Evolutionary conservation across 2,329 filamentous ascomycete genomes (phyloP).

Genomic region (Aspergillus sp.): DNA sequence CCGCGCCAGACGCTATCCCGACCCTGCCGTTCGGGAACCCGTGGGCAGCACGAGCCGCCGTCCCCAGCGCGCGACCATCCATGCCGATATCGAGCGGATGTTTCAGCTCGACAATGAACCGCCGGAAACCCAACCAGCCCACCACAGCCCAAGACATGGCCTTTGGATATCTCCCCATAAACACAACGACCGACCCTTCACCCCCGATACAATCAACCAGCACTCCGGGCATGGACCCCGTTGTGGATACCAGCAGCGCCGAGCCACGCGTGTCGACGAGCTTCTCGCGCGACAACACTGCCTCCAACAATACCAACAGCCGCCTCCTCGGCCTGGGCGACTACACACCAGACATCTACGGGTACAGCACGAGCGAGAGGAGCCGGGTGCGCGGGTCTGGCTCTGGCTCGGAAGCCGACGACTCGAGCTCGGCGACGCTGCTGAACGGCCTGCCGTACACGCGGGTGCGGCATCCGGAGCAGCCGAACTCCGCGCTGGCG

Average conservation of each 20-base stretch:
- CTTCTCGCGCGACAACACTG: constrained; percentile 14
- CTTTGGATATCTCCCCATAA: constrained; percentile 21
- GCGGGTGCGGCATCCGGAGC: constrained; percentile 18
- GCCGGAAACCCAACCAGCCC: constrained; percentile 11
- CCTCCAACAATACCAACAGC: constrained; percentile 1
- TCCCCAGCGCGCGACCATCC: constrained; percentile 9
- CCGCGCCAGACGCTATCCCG: constrained; percentile 10
- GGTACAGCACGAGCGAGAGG: constrained; percentile 26
- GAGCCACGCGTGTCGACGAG: constrained; percentile 9
- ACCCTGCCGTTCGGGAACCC: constrained; percentile 9
- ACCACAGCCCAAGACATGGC: constrained; percentile 18
- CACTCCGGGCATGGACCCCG: constrained; percentile 6
- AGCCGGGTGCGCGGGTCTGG: constrained; percentile 22
- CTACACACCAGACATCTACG: constrained; percentile 30
- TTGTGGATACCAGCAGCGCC: constrained; percentile 8
- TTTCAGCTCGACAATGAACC: constrained; percentile 11
- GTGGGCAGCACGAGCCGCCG: constrained; percentile 6
- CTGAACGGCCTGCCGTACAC: constrained; percentile 35
- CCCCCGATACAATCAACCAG: constrained; percentile 8
- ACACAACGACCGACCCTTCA: constrained; percentile 9
- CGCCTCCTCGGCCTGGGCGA: constrained; percentile 18
- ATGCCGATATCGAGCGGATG: constrained; percentile 12
- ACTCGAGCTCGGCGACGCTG: constrained; percentile 22
- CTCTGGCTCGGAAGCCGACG: constrained; percentile 15
- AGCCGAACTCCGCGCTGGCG: constrained; percentile 6